Percentiles rank a stretch among this genome's conserved stretches.
Conservation (phyloP, 768 basidiomycete genomes). For the Russula brevipes region DNA sequence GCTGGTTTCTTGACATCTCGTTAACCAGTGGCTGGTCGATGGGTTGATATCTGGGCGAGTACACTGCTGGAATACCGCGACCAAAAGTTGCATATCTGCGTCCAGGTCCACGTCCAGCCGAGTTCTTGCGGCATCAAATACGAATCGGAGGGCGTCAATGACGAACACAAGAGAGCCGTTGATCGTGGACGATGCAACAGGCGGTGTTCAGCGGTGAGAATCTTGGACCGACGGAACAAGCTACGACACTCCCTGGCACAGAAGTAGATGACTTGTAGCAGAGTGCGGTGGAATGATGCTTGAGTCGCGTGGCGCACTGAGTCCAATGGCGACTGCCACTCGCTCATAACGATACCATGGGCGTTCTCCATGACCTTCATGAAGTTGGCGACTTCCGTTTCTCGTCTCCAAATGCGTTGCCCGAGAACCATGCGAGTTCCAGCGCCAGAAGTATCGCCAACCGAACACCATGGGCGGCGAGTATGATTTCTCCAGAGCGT, state of each 20-base stretch:
- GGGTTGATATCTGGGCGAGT: conserved; percentile 61
- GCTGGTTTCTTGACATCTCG: conserved; percentile 73
- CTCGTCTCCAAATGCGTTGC: conserved; percentile 39
- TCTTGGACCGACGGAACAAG: conserved; percentile 44
- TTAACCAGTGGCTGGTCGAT: conserved; percentile 72
- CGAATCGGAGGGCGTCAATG: conserved; percentile 58
- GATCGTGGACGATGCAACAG: conserved; percentile 53
- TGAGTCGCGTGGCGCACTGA: conserved; percentile 65
- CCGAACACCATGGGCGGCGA: conserved; percentile 69
- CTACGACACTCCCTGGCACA: conserved; percentile 59
- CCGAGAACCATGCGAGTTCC: conserved; percentile 75
- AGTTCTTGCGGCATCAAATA: conserved; percentile 59
- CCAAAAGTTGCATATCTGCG: conserved; percentile 73
- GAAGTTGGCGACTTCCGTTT: conserved; percentile 54
- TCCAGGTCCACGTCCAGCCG: conserved; percentile 61
- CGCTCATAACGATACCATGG: conserved; percentile 62
- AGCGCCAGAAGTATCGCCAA: conserved; percentile 68
- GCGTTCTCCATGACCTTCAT: conserved; percentile 56
- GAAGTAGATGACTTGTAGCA: conserved; percentile 79
- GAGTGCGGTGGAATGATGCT: conserved; percentile 69
- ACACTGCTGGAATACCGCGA: conserved; percentile 80
- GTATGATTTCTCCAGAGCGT: conserved; percentile 79
- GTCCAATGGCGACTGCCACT: conserved; percentile 63
- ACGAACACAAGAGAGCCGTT: conserved; percentile 60
- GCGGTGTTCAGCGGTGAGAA: conserved; percentile 55